These are phyloP conservation scores for Aspergillus quadrilineatus DNA, from an alignment of 2,329 filamentous ascomycete species.

Conservation along the genomic window DNA sequence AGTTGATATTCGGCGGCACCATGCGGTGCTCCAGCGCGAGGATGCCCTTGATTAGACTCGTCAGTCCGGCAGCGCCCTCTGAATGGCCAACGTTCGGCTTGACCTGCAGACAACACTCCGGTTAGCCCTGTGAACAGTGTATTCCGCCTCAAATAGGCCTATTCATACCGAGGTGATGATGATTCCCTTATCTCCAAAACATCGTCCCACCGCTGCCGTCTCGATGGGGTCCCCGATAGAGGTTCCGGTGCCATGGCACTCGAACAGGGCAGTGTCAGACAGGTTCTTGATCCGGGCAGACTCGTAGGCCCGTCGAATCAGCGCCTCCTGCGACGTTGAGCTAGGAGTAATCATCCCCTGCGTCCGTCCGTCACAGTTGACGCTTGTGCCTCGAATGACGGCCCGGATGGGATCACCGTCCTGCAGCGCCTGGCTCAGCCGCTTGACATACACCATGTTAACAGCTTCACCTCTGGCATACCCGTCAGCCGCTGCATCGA, in stretches of 20 bases:
- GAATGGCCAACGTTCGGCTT: conserved; percentile 27
- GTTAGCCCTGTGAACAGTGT: conserved; percentile 20
- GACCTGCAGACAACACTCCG: conserved; percentile 18
- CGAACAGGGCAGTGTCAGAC: background rate
- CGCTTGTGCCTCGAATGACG: conserved; percentile 7
- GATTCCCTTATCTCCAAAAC: background rate
- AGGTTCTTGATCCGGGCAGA: background rate
- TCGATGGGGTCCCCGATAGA: conserved; percentile 13
- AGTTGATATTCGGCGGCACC: conserved; percentile 21
- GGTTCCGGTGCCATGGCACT: conserved; percentile 14
- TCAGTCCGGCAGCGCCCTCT: conserved; percentile 22
- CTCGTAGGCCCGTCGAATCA: background rate
- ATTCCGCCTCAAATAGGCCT: background rate
- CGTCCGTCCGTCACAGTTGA: conserved; percentile 29
- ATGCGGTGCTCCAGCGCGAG: conserved; percentile 19
- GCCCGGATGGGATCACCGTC: conserved; percentile 2
- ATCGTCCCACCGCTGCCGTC: conserved; percentile 6
- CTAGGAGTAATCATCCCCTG: background rate
- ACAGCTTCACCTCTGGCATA: conserved; percentile 9
- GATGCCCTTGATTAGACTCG: conserved; percentile 21
- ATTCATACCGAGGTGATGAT: conserved; percentile 11
- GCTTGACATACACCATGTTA: conserved; percentile 6
- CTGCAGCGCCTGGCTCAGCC: background rate
- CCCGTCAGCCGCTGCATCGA: conserved; percentile 4
- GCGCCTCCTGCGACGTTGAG: background rate